Conservation (phyloP, 495 filamentous ascomycete genomes). For the Aspergillus indologenus region DNA sequence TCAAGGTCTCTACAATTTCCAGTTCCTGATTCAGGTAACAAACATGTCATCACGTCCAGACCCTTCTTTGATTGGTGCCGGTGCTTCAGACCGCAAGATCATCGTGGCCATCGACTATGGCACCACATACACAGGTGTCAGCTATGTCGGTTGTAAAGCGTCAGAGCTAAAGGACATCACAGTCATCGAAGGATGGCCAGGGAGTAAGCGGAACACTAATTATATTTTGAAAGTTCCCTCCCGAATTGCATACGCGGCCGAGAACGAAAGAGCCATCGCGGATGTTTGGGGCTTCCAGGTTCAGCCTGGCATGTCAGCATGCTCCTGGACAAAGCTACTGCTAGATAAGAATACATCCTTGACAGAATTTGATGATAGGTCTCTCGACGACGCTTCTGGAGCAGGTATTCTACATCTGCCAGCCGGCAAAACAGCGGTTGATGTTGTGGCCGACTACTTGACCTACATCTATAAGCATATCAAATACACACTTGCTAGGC, state of each 20-base stretch:
- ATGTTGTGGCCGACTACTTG: constrained; percentile 44
- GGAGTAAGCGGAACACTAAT: background rate
- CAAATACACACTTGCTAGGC: constrained; percentile 23
- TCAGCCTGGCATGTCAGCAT: constrained; percentile 14
- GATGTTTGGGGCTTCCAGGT: constrained; percentile 10
- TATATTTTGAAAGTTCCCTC: constrained; percentile 7
- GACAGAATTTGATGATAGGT: constrained; percentile 13
- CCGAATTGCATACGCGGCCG: constrained; percentile 9
- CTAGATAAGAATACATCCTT: constrained; percentile 9
- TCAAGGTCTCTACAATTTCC: too few relatives aligned
- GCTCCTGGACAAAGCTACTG: constrained; percentile 26
- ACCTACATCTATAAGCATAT: constrained; percentile 40
- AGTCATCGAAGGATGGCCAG: constrained; percentile 8
- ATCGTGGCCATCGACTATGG: constrained; percentile 16
- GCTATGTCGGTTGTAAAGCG: constrained; percentile 1
- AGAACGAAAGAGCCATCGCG: background rate
- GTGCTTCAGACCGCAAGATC: constrained; percentile 1
- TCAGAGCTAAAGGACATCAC: constrained; percentile 3
- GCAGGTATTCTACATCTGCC: constrained; percentile 15
- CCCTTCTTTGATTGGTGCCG: background rate
- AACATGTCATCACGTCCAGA: background rate
- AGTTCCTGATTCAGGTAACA: too few relatives aligned
- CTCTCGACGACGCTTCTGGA: constrained; percentile 4
- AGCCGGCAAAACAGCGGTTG: constrained; percentile 22
- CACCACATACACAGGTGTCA: constrained; percentile 13